Evolutionary conservation across 495 filamentous ascomycete species (phyloP), one percentile per base, ranked within the genome.

Genomic region (Tuber umbilicatum): DNA sequence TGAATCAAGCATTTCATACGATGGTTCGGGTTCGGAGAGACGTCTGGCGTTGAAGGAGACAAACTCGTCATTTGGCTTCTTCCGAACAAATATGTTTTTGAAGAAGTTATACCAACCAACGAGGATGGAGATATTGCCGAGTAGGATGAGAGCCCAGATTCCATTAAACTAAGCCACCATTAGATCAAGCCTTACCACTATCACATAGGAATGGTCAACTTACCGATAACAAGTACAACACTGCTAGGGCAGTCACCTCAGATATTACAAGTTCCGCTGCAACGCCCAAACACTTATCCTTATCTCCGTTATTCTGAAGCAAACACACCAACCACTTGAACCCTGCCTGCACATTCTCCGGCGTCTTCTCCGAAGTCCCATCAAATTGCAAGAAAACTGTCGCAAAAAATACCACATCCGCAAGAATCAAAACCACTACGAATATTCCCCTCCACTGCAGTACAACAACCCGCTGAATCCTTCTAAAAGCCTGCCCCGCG

Each of bases 391-490:
- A 89, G 83, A 97, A 98, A 73, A 97, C 87, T 31, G 96, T 87
- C 14, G 93, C 90, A 81, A 98, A 94, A 86, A 96, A 94, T 76
- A 98, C 89, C 68, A 97, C 92, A 82, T 97, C 93, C 68, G 88
- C 87, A 73, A 97, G 86, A 75, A 98, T 96, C 79, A 97, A 89
- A 43, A 94, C 85, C 35, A 97, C 93, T 64, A 97, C 90, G 39
- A 88, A 88, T 68, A 97, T 93, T 69, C 93, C 93, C 75, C 96
- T 87, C 95, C 95, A 99, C 83, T 99, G 95, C 4, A 99, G 87
- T 81, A 90, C 89, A n/a, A 98, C 86, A 68, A 98, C 93, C 74
- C 93, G 89, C 70, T 89, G 88, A 45, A 98, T 88, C 69, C 96
- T 90, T 73, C 91, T 89, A 78, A 96, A 97, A 37, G 95, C 94